phyloP scores from a whole-genome alignment of 2,329 filamentous ascomycete genomes.

The Paraconiothyrium sp. region DNA sequence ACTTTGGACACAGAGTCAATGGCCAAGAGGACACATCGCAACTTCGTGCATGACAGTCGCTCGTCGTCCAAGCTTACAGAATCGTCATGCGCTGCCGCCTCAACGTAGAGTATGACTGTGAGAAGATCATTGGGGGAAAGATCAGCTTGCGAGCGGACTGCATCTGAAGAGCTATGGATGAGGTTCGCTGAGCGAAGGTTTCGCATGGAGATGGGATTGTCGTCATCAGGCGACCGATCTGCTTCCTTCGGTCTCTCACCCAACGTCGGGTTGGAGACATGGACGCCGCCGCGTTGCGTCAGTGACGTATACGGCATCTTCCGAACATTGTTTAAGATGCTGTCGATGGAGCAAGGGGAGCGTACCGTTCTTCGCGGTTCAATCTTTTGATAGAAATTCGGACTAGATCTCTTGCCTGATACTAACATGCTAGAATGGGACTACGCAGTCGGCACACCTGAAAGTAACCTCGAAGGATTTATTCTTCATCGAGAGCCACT shows the following conservation, averaged over 20 bases:
- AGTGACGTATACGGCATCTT: not conserved
- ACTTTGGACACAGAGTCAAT: not conserved
- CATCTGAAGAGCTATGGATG: not conserved
- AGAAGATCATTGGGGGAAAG: not conserved
- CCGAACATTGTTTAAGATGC: too few species aligned
- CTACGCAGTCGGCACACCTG: too few species aligned
- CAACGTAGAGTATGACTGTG: conserved; percentile 8
- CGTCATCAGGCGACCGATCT: conserved; percentile 10
- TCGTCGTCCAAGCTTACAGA: not conserved
- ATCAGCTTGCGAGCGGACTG: not conserved
- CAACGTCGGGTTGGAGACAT: conserved; percentile 1
- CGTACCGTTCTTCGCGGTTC: too few species aligned
- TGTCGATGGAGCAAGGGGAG: too few species aligned
- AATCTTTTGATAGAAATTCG: too few species aligned
- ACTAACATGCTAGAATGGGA: too few species aligned
- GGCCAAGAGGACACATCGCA: conserved; percentile 6
- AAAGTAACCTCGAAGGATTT: too few species aligned
- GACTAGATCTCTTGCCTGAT: too few species aligned
- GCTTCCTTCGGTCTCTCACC: conserved; percentile 8
- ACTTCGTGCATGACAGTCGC: not conserved
- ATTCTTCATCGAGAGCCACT: too few species aligned
- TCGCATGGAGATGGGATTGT: not conserved
- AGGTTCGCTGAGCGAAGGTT: not conserved
- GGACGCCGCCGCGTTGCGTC: conserved; percentile 1
- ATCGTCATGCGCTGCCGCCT: not conserved